Base-by-base conservation (phyloP, 768 basidiomycete species). In the Russula ochroleuca region DNA sequence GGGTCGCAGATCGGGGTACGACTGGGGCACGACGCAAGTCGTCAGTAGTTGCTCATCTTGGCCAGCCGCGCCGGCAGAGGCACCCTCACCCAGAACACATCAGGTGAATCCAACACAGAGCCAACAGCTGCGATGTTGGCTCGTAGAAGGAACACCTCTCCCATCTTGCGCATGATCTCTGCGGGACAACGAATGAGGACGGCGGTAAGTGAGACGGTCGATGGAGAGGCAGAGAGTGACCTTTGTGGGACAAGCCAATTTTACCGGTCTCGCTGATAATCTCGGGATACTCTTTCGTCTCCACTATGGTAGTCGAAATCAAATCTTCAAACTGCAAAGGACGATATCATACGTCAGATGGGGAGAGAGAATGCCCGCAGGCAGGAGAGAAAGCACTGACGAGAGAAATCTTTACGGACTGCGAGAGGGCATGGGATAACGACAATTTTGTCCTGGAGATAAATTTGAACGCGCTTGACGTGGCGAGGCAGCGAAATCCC, bases 91-190 rank as follows among this genome's bases (percentile, higher is more conserved):
- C 94, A 96, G 74, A 97, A 97, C 48, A 96, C 87, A 75, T 97
- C 94, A 31, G 94, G 94, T 38, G 94, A 93, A 78, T 98, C 94
- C 49, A 98, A 78, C n/a, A 97, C 94, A 37, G 94, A 95, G 52
- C 95, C 95, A 58, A 97, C 94, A 50, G 93, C 89, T 69, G 94
- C 94, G 69, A 97, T 95, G 72, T 94, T 95, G 59, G 95, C 93
- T 66, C 95, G 81, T 69, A 97, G 78, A 43, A 98, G 85, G 76
- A 98, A 98, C 47, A 98, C 79, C 69, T 94, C 90, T 49, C 95
- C 95, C 66, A 96, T 98, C 75, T 97, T 92, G 72, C 91, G 90
- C 95, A 98, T 96, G 71, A 98, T 98, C 73, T 97, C 95, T 85
- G 67, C 19, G 49, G 55, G 54, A 28, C 35, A 31, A 4, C 2